These are phyloP conservation scores for Coemansia sp. DNA, from an alignment of 371 early-diverging fungal species.

Conservation along the genomic window DNA sequence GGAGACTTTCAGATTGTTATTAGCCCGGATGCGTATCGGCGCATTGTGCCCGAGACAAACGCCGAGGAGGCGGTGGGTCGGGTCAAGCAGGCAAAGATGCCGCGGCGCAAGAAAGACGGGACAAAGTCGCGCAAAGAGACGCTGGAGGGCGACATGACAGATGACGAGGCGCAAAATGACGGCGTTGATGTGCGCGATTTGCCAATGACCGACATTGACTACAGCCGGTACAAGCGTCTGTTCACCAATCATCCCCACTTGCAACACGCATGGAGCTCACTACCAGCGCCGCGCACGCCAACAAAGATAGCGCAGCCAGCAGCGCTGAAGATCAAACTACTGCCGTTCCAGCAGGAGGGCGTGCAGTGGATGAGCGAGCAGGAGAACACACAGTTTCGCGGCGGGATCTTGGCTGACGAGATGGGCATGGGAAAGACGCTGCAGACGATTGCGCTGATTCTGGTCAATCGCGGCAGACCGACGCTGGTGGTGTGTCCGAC, in stretches of 20 bases:
- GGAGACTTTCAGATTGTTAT: conserved; percentile 32
- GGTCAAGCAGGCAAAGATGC: not conserved
- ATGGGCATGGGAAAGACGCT: conserved; percentile 99
- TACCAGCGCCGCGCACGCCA: conserved; percentile 8
- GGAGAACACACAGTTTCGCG: conserved; percentile 68
- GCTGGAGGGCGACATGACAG: conserved; percentile 32
- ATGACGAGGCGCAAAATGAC: conserved; percentile 4
- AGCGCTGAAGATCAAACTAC: conserved; percentile 68
- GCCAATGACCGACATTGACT: conserved; percentile 32
- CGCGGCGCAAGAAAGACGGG: conserved; percentile 6
- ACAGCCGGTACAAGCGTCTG: conserved; percentile 27
- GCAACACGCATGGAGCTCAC: conserved; percentile 34
- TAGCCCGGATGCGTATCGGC: not conserved
- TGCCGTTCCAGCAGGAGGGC: conserved; percentile 90
- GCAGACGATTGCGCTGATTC: conserved; percentile 86
- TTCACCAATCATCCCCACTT: conserved; percentile 39
- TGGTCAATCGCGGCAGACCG: conserved; percentile 66
- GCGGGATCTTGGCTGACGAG: conserved; percentile 89
- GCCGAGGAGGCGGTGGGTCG: too few species aligned
- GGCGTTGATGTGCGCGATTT: conserved; percentile 11
- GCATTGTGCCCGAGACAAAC: not conserved
- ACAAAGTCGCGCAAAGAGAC: conserved; percentile 21
- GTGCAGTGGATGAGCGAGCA: conserved; percentile 81
- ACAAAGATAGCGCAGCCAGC: conserved; percentile 63
- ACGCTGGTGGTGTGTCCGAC: conserved; percentile 89